Base-by-base conservation (phyloP, 2,329 filamentous ascomycete species). In the Hysterium pulicare region DNA sequence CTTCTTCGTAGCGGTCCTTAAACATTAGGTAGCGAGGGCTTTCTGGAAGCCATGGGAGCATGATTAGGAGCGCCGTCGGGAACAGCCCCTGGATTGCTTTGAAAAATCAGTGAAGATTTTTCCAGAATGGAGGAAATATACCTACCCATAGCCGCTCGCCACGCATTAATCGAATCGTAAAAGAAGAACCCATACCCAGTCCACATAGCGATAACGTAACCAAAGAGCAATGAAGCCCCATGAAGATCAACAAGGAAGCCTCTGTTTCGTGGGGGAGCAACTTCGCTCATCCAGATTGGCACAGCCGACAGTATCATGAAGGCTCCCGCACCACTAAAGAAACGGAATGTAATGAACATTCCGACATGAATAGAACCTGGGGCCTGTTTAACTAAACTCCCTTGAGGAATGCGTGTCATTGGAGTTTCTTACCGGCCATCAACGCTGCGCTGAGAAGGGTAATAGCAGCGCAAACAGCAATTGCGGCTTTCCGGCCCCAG, bases 301-400 rank as follows among this genome's bases (percentile, higher is more conserved):
- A 21, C 21, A 11, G 21, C n/a, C 8, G 28, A 11, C 28, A 31
- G 8, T 11, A 31, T 31, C 16, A 31, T 16, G 28, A 31, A 31
- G 5, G 28, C 13, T 9, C 17, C 34, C n/a, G 24, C 13, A 37
- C 34, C 34, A 13, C 9, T 13, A 13, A 37, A 21, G 13, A 37
- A 37, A 5, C 34, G 34, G 21, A 37, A 37, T 4, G 21, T 16
- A 37, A 37, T 37, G 19, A 37, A 37, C 34, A 22, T 24, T 13
- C 17, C 34, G 13, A 37, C 24, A 21, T 37, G 22, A 4, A 24
- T 16, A n/a, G 17, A 22, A n/a, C 34, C 34, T 21, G n/a, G n/a
- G n/a, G n/a, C n/a, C n/a, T n/a, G n/a, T n/a, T n/a, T n/a, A n/a
- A n/a, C n/a, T n/a, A n/a, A n/a, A n/a, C n/a, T n/a, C n/a, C n/a